Percentiles rank a stretch among this genome's conserved stretches.
Evolutionary conservation across 2,329 filamentous ascomycete genomes (phyloP).

Genomic region (Nannizziopsis barbatae): DNA sequence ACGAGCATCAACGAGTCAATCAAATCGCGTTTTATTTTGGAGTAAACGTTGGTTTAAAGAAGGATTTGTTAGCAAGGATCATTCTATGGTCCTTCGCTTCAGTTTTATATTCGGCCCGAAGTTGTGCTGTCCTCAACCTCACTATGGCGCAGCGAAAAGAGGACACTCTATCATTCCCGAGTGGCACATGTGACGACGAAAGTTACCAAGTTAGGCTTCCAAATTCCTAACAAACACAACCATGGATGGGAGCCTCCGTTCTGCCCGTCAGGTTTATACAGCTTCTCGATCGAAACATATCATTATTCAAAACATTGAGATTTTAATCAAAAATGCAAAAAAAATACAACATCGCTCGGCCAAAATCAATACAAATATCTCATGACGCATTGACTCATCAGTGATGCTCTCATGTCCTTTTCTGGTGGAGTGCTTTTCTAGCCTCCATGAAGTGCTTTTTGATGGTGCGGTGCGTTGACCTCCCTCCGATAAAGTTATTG

Average conservation of each 20-base stretch:
- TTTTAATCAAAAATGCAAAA: no score
- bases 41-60: neutral
- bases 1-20: neutral
- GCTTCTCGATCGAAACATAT: no score
- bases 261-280: no score
- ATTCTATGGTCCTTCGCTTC: neutral
- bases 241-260: no score
- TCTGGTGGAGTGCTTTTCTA: slow-evolving; percentile 16
- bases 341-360: neutral
- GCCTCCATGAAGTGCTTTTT: slow-evolving; percentile 27
- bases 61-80: no score
- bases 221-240: slow-evolving; percentile 4
- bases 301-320: no score
- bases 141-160: neutral
- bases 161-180: slow-evolving; percentile 5
- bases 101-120: neutral
- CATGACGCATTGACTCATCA: neutral
- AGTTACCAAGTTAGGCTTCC: slow-evolving; percentile 4
- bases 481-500: slow-evolving; percentile 48
- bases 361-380: neutral
- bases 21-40: neutral
- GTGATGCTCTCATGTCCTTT: neutral
- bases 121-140: neutral
- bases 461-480: slow-evolving; percentile 40
- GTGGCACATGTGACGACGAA: slow-evolving; percentile 6